A percentile compares a stretch with the other conserved stretches of the same genome.
These are phyloP conservation scores for Haplographium delicatum DNA, from an alignment of 495 filamentous ascomycete genomes.

Conservation along the genomic window DNA sequence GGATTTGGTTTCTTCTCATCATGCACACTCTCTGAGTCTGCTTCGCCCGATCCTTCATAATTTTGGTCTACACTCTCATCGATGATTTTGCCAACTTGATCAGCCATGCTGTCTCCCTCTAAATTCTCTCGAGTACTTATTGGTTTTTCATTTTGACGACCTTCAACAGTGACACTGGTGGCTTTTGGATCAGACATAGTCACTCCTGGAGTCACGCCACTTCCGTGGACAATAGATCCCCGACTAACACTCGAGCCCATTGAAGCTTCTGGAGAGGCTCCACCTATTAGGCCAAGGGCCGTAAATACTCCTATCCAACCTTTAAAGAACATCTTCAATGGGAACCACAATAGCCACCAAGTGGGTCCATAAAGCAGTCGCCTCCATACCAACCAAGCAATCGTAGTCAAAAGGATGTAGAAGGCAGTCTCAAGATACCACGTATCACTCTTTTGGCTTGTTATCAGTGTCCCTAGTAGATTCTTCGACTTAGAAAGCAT, in stretches of 20 bases:
- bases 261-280: constrained; percentile 26
- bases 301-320: constrained; percentile 41
- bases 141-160: constrained; percentile 19
- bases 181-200: constrained; percentile 14
- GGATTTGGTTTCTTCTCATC: constrained; percentile 54
- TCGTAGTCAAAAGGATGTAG: constrained; percentile 69
- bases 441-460: constrained; percentile 87
- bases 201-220: constrained; percentile 28
- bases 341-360: constrained; percentile 83
- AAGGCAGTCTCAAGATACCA: constrained; percentile 93
- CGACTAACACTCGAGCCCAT: constrained; percentile 26
- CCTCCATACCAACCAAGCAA: constrained; percentile 80
- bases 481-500: constrained; percentile 67
- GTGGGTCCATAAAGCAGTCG: constrained; percentile 81
- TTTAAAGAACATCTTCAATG: constrained; percentile 55
- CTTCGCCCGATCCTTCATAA: constrained; percentile 42
- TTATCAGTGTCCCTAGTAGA: constrained; percentile 72
- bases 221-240: constrained; percentile 38
- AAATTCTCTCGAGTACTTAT: neutral
- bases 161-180: constrained; percentile 23
- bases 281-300: constrained; percentile 31
- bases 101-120: constrained; percentile 32
- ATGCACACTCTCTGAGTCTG: constrained; percentile 40
- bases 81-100: constrained; percentile 46
- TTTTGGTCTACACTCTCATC: constrained; percentile 36